phyloP scores from a whole-genome alignment of 83 land plant genomes.

The Diphasiastrum complanatum region DNA sequence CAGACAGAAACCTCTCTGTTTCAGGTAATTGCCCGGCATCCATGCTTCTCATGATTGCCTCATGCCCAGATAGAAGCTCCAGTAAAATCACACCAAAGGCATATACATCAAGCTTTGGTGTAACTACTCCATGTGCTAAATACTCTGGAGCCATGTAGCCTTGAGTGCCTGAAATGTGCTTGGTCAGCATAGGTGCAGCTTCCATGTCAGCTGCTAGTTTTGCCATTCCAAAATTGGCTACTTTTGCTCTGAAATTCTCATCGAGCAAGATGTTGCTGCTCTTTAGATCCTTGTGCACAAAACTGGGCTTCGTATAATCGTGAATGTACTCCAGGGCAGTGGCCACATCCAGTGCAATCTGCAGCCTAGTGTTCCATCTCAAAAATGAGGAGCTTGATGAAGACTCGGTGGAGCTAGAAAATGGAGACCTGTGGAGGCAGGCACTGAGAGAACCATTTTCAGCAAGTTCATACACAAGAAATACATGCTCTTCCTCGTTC shows the following conservation, averaged over 20 bases:
- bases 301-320: constrained; percentile 68
- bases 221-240: constrained; percentile 30
- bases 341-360: constrained; percentile 72
- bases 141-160: constrained; percentile 67
- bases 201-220: constrained; percentile 2
- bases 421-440: constrained; percentile 43
- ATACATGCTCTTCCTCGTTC: constrained; percentile 47
- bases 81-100: constrained; percentile 53
- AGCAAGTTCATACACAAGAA: constrained; percentile 67
- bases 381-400: constrained; percentile 23
- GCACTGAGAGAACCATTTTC: constrained; percentile 68
- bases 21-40: too few relatives aligned
- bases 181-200: constrained; percentile 12
- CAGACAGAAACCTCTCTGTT: background rate
- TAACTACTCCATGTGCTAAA: constrained; percentile 39
- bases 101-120: constrained; percentile 46
- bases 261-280: constrained; percentile 30
- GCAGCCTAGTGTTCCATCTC: constrained; percentile 51
- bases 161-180: constrained; percentile 24
- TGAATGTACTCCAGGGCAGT: constrained; percentile 79
- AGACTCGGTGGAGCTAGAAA: constrained; percentile 8
- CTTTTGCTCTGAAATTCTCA: constrained; percentile 21
- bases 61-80: constrained; percentile 48
- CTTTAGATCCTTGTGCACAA: constrained; percentile 34
- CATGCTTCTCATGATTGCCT: constrained; percentile 19